Percentiles rank a stretch among this genome's conserved stretches.
Conservation (phyloP, 352 stramenopile genomes). For the Pythium graminicola region DNA sequence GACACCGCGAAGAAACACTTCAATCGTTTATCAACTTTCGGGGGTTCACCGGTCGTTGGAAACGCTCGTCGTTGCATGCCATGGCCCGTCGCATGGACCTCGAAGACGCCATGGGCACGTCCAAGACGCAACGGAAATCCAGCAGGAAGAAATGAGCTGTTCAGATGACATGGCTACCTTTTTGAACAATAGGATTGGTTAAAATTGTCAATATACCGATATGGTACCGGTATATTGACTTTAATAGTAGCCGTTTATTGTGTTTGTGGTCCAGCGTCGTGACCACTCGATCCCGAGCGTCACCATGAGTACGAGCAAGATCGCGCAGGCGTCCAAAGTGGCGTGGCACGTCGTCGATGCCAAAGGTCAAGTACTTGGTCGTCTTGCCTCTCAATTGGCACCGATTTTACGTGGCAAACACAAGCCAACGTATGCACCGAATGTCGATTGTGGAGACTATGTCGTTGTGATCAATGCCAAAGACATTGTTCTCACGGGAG, state of each 20-base stretch:
- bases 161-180: conserved; percentile 1
- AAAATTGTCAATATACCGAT: not conserved
- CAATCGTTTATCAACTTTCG: conserved; percentile 2
- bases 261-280: too few relatives aligned
- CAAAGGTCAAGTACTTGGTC: conserved; percentile 93
- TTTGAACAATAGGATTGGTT: not conserved
- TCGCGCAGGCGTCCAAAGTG: conserved; percentile 72
- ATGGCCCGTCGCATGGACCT: conserved; percentile 6
- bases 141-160: not conserved
- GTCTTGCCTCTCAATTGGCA: conserved; percentile 93
- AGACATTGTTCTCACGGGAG: conserved; percentile 92
- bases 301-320: conserved; percentile 70
- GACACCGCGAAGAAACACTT: conserved; percentile 5
- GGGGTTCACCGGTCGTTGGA: conserved; percentile 5
- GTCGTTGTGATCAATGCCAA: conserved; percentile 97
- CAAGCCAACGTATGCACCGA: conserved; percentile 97
- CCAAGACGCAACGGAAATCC: not conserved
- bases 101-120: not conserved
- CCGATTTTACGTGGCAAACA: conserved; percentile 97
- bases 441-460: conserved; percentile 97
- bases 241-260: not conserved
- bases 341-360: conserved; percentile 97
- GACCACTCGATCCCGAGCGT: too few relatives aligned
- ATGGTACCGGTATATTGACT: conserved; percentile 2
- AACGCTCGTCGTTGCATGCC: conserved; percentile 9